These are phyloP conservation scores for Chenopodium suecicum DNA, from an alignment of 148 eudicot genomes.

Conservation along the genomic window DNA sequence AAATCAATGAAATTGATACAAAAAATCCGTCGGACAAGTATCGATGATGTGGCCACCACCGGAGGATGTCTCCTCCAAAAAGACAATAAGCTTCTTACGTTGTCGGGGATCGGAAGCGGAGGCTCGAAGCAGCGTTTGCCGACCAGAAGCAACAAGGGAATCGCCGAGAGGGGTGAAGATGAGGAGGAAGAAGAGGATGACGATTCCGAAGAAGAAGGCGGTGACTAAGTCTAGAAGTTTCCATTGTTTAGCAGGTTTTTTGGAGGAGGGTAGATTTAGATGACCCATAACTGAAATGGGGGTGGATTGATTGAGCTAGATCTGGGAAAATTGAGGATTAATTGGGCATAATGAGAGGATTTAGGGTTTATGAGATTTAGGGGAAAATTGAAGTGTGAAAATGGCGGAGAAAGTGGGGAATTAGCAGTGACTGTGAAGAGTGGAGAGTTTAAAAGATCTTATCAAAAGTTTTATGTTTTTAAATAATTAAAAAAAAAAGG, in stretches of 20 bases:
- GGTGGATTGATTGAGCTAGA: neutral
- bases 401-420: neutral
- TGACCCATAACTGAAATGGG: conserved; percentile 56
- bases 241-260: conserved; percentile 57
- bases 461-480: too few relatives aligned
- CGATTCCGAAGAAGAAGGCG: conserved; percentile 56
- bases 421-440: neutral
- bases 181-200: conserved; percentile 61
- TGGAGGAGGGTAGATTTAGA: conserved; percentile 63
- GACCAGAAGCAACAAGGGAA: conserved; percentile 83
- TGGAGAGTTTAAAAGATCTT: neutral
- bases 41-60: conserved; percentile 43
- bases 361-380: neutral
- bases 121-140: conserved; percentile 58
- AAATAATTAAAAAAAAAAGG: too few relatives aligned
- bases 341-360: too few relatives aligned
- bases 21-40: conserved; percentile 33
- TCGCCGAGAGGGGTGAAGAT: conserved; percentile 79
- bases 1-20: neutral
- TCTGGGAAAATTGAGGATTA: conserved; percentile 6
- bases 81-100: conserved; percentile 40
- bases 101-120: conserved; percentile 60
- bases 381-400: neutral
- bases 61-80: conserved; percentile 40
- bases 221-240: conserved; percentile 63